Evolutionary conservation across 768 basidiomycete species (phyloP), one percentile per base, ranked within the genome.

Genomic region (Suillus fuscotomentosus): DNA sequence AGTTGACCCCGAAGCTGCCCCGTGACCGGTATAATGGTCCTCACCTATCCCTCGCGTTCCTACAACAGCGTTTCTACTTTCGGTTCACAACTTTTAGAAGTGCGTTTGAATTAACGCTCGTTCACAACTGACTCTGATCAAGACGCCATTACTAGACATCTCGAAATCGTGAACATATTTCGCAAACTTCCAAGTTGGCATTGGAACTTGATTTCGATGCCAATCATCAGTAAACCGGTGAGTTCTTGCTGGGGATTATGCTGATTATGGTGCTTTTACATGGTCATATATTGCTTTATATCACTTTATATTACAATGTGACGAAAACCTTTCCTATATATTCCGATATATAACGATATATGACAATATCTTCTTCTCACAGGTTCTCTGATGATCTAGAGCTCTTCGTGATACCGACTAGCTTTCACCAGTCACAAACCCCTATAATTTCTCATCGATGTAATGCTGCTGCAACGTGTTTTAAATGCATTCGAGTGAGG

Each of bases 401-500:
- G 31, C 31, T 31, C 31, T 27, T 53, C 31, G 17, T n/a, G 10
- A 13, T 2, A 53, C 51, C 3, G 10, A 34, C 51, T 17, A 13
- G 20, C 34, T 36, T 36, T 54, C n/a, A 36, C 31, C 10, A 54
- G 20, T 57, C 10, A 10, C 41, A 59, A 27, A 11, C 57, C 57
- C 57, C 39, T 41, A 27, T 27, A 22, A 59, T 57, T 24, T 27
- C 15, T 27, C 27, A 57, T 22, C 38, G 55, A 57, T 39, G 39
- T 41, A 59, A 59, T 59, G 57, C 57, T 59, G 17, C 41, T 27
- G 41, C 57, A 59, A 42, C 57, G 57, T 59, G 57, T 59, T 57
- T 59, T 4, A 31, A 31, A 31, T 42, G 10, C 57, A 42, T 59
- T 22, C n/a, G 11, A 47, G 11, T 47, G 39, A 41, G 24, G 56